These are phyloP conservation scores for Chaetomium strumarium DNA, from an alignment of 2,329 filamentous ascomycete genomes.

Conservation along the genomic window DNA sequence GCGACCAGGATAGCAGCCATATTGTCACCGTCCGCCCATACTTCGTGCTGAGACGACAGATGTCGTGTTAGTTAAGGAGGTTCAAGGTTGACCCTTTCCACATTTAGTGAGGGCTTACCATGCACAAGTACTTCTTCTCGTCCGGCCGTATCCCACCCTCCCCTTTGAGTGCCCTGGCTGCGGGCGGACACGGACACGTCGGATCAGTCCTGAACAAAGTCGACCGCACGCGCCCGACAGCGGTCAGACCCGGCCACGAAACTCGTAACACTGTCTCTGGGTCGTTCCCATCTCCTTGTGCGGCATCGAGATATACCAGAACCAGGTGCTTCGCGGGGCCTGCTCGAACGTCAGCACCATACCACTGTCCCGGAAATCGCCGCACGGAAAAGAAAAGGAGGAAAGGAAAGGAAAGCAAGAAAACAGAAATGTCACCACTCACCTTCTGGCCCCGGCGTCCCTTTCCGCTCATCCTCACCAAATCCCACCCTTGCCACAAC, in stretches of 20 bases:
- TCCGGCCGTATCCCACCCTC: neutral
- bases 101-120: neutral
- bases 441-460: neutral
- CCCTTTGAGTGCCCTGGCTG: neutral
- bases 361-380: neutral
- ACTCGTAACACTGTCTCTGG: neutral
- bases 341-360: neutral
- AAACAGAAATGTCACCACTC: neutral
- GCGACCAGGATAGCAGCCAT: neutral
- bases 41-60: neutral
- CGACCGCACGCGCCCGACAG: neutral
- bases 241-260: neutral
- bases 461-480: neutral
- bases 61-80: neutral
- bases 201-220: neutral
- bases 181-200: neutral
- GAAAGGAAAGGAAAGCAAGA: neutral
- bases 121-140: neutral
- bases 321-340: neutral
- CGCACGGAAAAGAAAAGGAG: neutral
- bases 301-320: neutral
- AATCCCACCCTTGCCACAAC: neutral
- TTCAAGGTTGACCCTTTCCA: too few relatives aligned
- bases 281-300: neutral
- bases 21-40: neutral